Evolutionary conservation across 2,329 filamentous ascomycete species (phyloP).

Genomic region (Ophiostoma quercus): DNA sequence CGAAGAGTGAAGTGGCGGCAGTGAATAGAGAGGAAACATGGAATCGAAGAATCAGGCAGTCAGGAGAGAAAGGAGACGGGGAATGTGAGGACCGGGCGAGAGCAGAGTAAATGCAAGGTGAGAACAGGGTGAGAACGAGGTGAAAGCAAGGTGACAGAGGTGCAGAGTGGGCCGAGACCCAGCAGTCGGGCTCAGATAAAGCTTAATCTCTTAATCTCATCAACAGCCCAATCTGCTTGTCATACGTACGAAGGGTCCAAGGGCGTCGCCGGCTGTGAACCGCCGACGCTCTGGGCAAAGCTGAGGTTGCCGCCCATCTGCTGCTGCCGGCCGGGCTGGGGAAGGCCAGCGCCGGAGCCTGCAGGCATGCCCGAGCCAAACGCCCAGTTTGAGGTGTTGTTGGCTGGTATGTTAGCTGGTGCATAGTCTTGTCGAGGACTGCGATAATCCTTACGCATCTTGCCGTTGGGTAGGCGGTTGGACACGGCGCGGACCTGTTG

Average conservation of each 20-base stretch:
- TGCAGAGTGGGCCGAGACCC: not conserved
- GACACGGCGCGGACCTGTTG: constrained; percentile 36
- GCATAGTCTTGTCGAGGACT: too few species aligned
- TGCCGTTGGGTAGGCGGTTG: constrained; percentile 59
- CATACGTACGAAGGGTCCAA: constrained; percentile 60
- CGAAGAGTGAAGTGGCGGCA: not conserved
- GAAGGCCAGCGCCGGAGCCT: constrained; percentile 38
- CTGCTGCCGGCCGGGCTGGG: constrained; percentile 41
- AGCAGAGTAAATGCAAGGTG: not conserved
- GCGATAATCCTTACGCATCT: constrained; percentile 48
- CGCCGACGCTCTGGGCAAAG: constrained; percentile 61
- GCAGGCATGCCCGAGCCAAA: constrained; percentile 59
- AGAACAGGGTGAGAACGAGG: not conserved
- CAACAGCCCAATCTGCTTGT: constrained; percentile 18
- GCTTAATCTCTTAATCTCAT: not conserved
- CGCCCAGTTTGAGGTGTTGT: constrained; percentile 54
- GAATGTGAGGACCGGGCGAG: not conserved
- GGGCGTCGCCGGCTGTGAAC: constrained; percentile 57
- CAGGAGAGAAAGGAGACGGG: not conserved
- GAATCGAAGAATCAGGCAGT: not conserved
- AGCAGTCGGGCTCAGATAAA: not conserved
- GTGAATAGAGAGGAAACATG: not conserved
- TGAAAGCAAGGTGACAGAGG: not conserved
- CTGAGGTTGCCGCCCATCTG: constrained; percentile 57
- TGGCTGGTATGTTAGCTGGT: constrained; percentile 35